These are phyloP conservation scores for Rhodomyrtus psidioides DNA, from an alignment of 441 rosid species.

Conservation along the genomic window DNA sequence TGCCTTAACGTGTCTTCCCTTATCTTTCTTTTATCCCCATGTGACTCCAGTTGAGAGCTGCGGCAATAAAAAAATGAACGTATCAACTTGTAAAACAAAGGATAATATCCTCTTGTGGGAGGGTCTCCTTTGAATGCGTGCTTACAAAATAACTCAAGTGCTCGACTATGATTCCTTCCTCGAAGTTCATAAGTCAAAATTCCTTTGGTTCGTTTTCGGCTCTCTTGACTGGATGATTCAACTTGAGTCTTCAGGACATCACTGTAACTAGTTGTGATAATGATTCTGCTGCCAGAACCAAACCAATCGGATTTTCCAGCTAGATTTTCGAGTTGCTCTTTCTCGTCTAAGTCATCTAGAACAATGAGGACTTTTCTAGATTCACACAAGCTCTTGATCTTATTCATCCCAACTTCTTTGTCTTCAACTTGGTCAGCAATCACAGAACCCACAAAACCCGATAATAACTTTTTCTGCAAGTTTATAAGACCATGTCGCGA, in stretches of 20 bases:
- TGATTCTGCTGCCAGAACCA: background rate
- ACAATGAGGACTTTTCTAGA: no score
- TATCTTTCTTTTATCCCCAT: background rate
- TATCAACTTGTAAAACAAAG: background rate
- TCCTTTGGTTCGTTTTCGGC: background rate
- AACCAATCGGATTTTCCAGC: background rate
- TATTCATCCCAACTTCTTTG: no score
- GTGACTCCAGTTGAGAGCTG: background rate
- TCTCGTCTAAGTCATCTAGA: background rate
- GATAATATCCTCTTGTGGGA: background rate
- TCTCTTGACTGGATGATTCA: background rate
- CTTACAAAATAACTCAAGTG: background rate
- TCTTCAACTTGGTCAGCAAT: no score
- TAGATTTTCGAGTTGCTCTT: background rate
- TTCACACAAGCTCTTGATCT: no score
- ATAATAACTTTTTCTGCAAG: no score
- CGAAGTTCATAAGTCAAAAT: background rate
- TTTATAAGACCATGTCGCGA: background rate
- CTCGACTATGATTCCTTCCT: background rate
- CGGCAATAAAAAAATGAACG: background rate
- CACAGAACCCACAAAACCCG: no score
- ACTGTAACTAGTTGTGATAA: accelerated
- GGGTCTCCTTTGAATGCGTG: background rate
- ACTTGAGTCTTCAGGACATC: accelerated
- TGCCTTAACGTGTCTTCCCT: accelerated